phyloP scores from a whole-genome alignment of 2,329 filamentous ascomycete genomes.

The Exserohilum rostratum region DNA sequence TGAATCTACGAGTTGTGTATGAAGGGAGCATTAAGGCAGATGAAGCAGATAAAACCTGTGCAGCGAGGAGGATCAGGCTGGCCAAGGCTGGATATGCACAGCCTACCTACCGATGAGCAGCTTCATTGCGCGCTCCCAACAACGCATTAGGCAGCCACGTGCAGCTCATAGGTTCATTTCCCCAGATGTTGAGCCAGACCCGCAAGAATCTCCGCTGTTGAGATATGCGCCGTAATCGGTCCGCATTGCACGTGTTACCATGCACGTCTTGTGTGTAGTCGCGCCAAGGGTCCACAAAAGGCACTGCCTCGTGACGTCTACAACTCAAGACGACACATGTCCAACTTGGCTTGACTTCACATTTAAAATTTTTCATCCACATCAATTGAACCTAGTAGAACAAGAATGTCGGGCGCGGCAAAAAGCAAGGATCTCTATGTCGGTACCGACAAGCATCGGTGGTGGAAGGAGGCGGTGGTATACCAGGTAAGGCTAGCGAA shows the following conservation, averaged over 20 bases:
- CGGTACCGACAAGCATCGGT: slow-evolving; percentile 47
- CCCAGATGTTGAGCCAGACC: no score
- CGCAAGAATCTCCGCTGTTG: no score
- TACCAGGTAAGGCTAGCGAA: slow-evolving; percentile 53
- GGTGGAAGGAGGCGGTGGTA: slow-evolving; percentile 67
- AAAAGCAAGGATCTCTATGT: slow-evolving; percentile 35
- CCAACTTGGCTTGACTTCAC: not conserved
- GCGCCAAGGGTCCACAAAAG: slow-evolving; percentile 1
- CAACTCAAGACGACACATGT: not conserved
- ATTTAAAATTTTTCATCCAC: not conserved
- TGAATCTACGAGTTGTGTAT: no score
- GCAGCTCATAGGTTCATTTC: no score
- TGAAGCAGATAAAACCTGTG: no score
- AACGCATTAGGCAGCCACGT: no score
- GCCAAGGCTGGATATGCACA: no score
- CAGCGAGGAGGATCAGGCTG: no score
- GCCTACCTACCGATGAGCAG: no score
- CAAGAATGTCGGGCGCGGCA: slow-evolving; percentile 9
- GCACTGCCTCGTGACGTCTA: slow-evolving; percentile 10
- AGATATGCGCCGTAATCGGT: no score
- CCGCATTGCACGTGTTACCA: not conserved
- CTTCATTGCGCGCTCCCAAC: no score
- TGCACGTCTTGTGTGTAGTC: slow-evolving; percentile 1
- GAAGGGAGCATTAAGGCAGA: no score
- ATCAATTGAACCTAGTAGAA: not conserved